Conservation (phyloP, 2,329 filamentous ascomycete genomes). For the Erysiphe neolycopersici region DNA sequence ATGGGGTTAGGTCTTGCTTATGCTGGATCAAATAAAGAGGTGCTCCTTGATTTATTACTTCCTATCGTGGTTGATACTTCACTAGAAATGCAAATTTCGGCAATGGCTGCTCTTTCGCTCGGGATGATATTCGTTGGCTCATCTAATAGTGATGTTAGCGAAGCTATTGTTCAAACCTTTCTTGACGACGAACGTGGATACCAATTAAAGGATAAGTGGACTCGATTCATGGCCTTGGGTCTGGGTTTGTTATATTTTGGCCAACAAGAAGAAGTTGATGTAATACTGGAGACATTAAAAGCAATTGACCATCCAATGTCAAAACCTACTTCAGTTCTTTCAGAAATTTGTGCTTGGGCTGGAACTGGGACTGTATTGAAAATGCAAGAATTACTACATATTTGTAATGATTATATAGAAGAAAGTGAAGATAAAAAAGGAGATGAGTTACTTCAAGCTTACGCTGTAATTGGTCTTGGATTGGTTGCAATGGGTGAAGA, state of each 20-base stretch:
- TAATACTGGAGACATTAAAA: conserved; percentile 88
- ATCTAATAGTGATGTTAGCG: conserved; percentile 69
- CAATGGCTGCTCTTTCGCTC: conserved; percentile 78
- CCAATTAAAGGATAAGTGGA: conserved; percentile 95
- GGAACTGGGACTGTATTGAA: conserved; percentile 93
- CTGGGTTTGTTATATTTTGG: conserved; percentile 88
- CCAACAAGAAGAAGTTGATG: conserved; percentile 94
- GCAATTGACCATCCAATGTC: conserved; percentile 93
- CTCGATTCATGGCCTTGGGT: conserved; percentile 81
- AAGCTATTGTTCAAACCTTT: conserved; percentile 74
- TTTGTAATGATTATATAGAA: conserved; percentile 93
- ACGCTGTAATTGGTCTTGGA: conserved; percentile 81
- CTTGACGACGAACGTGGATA: conserved; percentile 78
- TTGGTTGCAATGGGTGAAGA: conserved; percentile 97
- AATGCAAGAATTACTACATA: conserved; percentile 86
- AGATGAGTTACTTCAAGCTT: conserved; percentile 83
- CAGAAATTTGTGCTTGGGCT: conserved; percentile 93
- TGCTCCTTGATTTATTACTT: conserved; percentile 59
- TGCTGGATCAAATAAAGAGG: conserved; percentile 77
- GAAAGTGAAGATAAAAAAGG: conserved; percentile 86
- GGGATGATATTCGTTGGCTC: conserved; percentile 86
- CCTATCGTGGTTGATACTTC: conserved; percentile 68
- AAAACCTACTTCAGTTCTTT: conserved; percentile 79
- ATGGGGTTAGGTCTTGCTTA: conserved; percentile 93
- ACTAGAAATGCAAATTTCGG: conserved; percentile 81